Conservation (phyloP, 2,329 filamentous ascomycete species). For the Stagonosporopsis vannaccii region DNA sequence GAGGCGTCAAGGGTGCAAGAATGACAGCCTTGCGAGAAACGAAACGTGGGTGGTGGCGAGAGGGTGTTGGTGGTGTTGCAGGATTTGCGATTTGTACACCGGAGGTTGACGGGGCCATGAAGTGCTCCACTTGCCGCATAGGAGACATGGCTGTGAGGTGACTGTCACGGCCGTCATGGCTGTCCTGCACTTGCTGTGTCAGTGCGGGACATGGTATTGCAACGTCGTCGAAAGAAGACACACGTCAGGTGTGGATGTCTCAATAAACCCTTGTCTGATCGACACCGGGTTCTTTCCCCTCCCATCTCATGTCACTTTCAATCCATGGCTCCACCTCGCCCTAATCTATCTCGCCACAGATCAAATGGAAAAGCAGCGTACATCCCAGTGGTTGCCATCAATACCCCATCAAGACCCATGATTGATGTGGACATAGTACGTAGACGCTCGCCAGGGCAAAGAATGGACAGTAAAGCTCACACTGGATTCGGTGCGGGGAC, state of each 20-base stretch:
- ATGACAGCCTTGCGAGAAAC: constrained; percentile 11
- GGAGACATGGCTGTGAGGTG: not conserved
- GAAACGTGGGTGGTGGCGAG: constrained; percentile 9
- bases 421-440: not conserved
- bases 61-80: constrained; percentile 14
- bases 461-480: not conserved
- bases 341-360: not conserved
- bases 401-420: not conserved
- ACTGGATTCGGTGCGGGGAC: constrained; percentile 13
- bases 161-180: constrained; percentile 11
- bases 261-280: constrained; percentile 21
- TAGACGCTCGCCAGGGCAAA: not conserved
- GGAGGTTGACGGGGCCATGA: not conserved
- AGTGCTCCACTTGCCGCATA: not conserved
- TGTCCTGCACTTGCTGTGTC: not conserved
- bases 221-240: not conserved
- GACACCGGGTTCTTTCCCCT: constrained; percentile 9
- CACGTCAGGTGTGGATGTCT: constrained; percentile 12
- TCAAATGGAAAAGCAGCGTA: not conserved
- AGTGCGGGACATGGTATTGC: not conserved
- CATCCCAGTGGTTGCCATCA: not conserved
- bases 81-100: constrained; percentile 11
- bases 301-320: constrained; percentile 6
- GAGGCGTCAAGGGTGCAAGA: not conserved
- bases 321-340: not conserved